Evolutionary conservation across 192 early-diverging fungal species (phyloP), one percentile per base, ranked within the genome.

Genomic region (Coemansia sp.): DNA sequence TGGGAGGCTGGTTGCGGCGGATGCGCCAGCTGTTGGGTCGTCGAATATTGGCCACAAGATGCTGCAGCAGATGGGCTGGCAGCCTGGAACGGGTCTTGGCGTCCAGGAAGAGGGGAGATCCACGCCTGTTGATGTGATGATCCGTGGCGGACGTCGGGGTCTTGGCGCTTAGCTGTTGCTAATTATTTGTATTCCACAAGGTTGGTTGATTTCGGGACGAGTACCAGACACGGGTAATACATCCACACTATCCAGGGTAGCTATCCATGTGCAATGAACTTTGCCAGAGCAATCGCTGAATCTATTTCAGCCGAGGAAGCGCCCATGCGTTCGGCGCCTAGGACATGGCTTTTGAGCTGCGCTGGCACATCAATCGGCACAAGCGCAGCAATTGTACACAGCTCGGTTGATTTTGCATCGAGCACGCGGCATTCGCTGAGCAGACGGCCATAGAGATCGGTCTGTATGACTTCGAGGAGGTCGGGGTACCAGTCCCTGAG

Each of bases 31-130:
- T n/a, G 72, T 81, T 13, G 69, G 78, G 2, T 55, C 63, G 9
- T 72, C 78, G 10, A 81, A 81, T 47, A 70, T 81, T 60, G 78
- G 78, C 17, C 78, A 81, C 57, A 65, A 72, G 68, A 74, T 81
- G 72, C 62, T 81, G 45, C 54, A 64, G 57, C 72, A 81, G 61
- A 81, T 81, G 78, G 78, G 78, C 23, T 81, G 78, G 78, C 62
- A 65, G 55, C 78, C 78, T 8, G 78, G 78, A 22, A 61, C 67
- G 59, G 73, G 78, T 1, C 78, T 81, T 19, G 78, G 78, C 0
- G 66, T 45, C 50, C 59, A 72, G 14, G 68, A 72, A 29, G 63
- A 81, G 40, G 78, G 78, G 30, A 70, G 72, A 7, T 61, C 78
- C 11, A 67, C 62, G 27, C 78, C 78, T 0, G 69, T 81, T 10